phyloP scores from a whole-genome alignment of 768 basidiomycete species.

The Pleurotus tuoliensis region DNA sequence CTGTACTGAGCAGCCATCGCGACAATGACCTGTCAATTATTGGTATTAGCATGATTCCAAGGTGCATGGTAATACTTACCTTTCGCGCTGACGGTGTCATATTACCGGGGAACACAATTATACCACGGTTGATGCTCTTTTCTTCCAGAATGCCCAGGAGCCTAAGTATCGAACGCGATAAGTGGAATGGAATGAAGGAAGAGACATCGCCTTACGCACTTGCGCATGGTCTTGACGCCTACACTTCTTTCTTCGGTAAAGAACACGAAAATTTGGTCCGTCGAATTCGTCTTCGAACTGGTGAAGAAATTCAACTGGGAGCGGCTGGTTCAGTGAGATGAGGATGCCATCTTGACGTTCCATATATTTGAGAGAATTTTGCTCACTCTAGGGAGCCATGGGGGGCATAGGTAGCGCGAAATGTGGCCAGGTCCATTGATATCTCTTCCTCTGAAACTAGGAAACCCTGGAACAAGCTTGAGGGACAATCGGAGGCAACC shows the following conservation, averaged over 20 bases:
- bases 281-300: slow-evolving; percentile 57
- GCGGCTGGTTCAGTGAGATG: slow-evolving; percentile 51
- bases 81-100: slow-evolving; percentile 98
- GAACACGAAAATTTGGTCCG: slow-evolving; percentile 87
- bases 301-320: slow-evolving; percentile 89
- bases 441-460: slow-evolving; percentile 94
- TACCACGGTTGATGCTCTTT: slow-evolving; percentile 83
- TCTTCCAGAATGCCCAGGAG: slow-evolving; percentile 88
- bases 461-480: slow-evolving; percentile 64
- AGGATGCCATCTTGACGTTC: slow-evolving; percentile 1
- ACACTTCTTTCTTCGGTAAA: slow-evolving; percentile 96
- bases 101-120: slow-evolving; percentile 93
- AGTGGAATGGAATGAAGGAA: slow-evolving; percentile 5
- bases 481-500: neutral
- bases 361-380: slow-evolving; percentile 2
- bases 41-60: neutral
- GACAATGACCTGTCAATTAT: slow-evolving; percentile 68
- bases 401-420: slow-evolving; percentile 70
- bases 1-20: slow-evolving; percentile 85
- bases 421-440: slow-evolving; percentile 77
- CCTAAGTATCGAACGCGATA: slow-evolving; percentile 35
- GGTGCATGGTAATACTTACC: slow-evolving; percentile 38
- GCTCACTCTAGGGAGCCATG: slow-evolving; percentile 84
- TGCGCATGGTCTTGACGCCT: slow-evolving; percentile 96
- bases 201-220: slow-evolving; percentile 48